Base-by-base conservation (phyloP, 2,329 filamentous ascomycete genomes). In the Bipolaris cookei region DNA sequence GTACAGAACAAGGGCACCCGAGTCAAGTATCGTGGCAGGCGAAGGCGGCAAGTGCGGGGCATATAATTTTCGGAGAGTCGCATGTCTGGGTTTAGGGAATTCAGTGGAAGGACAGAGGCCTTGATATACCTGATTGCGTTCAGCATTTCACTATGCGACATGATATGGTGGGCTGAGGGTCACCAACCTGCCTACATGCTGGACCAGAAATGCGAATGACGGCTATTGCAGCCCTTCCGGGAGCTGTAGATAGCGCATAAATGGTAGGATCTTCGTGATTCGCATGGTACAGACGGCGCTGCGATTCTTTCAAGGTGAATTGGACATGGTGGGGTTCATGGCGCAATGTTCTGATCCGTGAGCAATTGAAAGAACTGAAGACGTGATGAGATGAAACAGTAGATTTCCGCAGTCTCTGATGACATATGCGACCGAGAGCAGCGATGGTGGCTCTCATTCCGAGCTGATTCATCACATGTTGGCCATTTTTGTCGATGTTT, bases 231-330 rank as follows among this genome's bases (percentile, higher is more conserved):
- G 92, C 92, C 72, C 88, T 88, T 1, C 94, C 95, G 10, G 89
- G 82, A 0, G 91, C 92, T 0, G 93, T 96, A 0, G 94, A 97
- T 0, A 98, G 80, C 0, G 95, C 95, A 76, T 96, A 98, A 51
- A 99, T 96, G 1, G 94, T 98, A 14, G 70, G 68, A 11, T 74
- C 73, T 7, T 68, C 57, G 16, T 58, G 30, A 11, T 23, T 23
- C 14, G 52, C 25, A 52, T 73, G 66, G 49, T 64, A 60, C 2
- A 42, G 34, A 25, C 65, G 65, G 23, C 21, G 41, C 30, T 59
- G 63, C 3, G 13, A 25, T 16, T 34, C 35, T 34, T 59, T 68
- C 67, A 72, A 54, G 52, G 51, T 47, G 56, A 37, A 50, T 52
- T 38, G 62, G 44, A 50, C 38, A 45, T 35, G 42, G 51, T n/a